Evolutionary conservation across 176 grass and related monocot genomes (phyloP).

Genomic region (Aegilops speltoides): DNA sequence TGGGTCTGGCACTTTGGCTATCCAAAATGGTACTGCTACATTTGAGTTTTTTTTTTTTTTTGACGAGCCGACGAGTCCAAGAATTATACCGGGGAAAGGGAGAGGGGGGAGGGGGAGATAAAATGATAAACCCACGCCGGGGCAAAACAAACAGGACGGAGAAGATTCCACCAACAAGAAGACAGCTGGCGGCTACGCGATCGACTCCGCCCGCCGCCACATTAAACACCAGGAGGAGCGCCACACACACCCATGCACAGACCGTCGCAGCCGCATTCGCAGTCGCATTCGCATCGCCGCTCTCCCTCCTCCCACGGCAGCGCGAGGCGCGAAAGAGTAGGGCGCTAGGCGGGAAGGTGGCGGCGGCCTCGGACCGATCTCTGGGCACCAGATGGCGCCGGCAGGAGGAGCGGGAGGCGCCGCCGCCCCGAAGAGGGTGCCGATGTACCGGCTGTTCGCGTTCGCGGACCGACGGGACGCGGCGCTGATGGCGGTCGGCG

Average conservation of each 20-base stretch:
- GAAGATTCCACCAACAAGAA: not conserved
- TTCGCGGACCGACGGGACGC: conserved; percentile 28
- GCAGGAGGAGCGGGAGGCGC: not conserved
- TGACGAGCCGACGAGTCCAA: too few relatives aligned
- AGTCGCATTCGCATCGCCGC: not conserved
- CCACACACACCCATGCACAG: not conserved
- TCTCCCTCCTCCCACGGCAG: not conserved
- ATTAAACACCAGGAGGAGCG: not conserved
- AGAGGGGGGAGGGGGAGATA: too few relatives aligned
- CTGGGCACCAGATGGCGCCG: not conserved
- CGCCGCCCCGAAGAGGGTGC: not conserved
- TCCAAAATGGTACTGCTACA: not conserved
- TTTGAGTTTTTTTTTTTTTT: too few relatives aligned
- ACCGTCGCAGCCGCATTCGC: not conserved
- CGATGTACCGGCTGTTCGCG: conserved; percentile 30
- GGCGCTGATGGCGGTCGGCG: conserved; percentile 25
- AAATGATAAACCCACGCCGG: too few relatives aligned
- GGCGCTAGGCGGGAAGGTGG: not conserved
- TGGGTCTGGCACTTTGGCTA: too few relatives aligned
- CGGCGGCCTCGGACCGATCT: not conserved
- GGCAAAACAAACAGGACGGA: too few relatives aligned
- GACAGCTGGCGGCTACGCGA: not conserved
- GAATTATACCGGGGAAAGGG: too few relatives aligned
- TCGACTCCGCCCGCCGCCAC: not conserved
- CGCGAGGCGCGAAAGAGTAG: not conserved